These are phyloP conservation scores for Suhomyces xylopsoci DNA, from an alignment of 805 yeast species.

Conservation along the genomic window DNA sequence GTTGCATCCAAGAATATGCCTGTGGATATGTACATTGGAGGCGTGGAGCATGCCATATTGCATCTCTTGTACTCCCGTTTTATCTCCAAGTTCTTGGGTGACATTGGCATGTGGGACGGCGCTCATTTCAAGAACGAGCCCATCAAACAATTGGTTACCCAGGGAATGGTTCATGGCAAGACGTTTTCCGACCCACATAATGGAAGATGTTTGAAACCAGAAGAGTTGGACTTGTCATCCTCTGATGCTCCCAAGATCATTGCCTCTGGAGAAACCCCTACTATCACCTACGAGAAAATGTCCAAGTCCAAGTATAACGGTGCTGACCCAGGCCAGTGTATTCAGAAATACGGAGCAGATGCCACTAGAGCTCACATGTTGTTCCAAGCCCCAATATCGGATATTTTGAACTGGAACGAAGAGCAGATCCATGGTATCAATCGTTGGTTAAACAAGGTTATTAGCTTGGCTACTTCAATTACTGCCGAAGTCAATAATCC, in stretches of 20 bases:
- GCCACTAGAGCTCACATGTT: slow-evolving; percentile 90
- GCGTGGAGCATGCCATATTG: slow-evolving; percentile 94
- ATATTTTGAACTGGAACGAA: slow-evolving; percentile 87
- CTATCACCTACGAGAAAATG: slow-evolving; percentile 81
- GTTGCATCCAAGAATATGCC: slow-evolving; percentile 61
- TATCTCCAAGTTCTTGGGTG: slow-evolving; percentile 71
- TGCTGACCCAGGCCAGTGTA: slow-evolving; percentile 81
- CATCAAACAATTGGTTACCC: slow-evolving; percentile 74
- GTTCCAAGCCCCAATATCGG: slow-evolving; percentile 87
- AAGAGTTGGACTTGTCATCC: slow-evolving; percentile 55
- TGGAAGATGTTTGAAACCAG: slow-evolving; percentile 75
- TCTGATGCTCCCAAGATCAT: slow-evolving; percentile 44
- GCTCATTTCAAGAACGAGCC: slow-evolving; percentile 68
- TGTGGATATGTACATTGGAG: slow-evolving; percentile 89
- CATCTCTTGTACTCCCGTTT: slow-evolving; percentile 87
- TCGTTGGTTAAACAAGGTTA: slow-evolving; percentile 74
- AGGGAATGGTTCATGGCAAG: slow-evolving; percentile 97
- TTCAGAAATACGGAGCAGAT: slow-evolving; percentile 81
- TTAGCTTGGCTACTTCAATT: slow-evolving; percentile 27
- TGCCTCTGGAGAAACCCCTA: slow-evolving; percentile 50
- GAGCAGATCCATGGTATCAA: slow-evolving; percentile 80
- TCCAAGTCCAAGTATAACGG: slow-evolving; percentile 95
- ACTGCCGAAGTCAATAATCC: slow-evolving; percentile 2
- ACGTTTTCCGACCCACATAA: slow-evolving; percentile 71
- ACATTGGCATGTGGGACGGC: slow-evolving; percentile 69